A percentile compares a stretch with the other conserved stretches of the same genome.
These are phyloP conservation scores for Epichloe uncinata DNA, from an alignment of 2,329 filamentous ascomycete species.

Conservation along the genomic window DNA sequence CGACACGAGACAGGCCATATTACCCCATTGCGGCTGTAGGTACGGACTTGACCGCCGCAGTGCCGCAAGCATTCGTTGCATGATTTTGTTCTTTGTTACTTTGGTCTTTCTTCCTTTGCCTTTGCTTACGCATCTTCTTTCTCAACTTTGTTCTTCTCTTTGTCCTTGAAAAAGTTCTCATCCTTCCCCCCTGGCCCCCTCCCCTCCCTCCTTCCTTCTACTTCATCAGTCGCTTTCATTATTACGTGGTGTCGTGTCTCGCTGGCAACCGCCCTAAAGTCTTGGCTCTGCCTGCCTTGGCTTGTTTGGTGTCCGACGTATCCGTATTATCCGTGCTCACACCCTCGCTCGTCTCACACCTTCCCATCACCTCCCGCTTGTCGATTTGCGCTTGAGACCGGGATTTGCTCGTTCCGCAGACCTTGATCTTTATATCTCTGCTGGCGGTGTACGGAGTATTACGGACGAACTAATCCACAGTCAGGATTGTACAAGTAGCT, in stretches of 20 bases:
- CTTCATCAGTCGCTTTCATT: neutral
- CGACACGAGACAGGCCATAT: neutral
- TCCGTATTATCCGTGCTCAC: slow-evolving; percentile 4
- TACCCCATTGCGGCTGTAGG: neutral
- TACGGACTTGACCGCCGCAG: neutral
- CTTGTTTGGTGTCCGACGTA: slow-evolving; percentile 4
- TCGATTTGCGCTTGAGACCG: neutral
- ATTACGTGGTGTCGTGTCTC: neutral
- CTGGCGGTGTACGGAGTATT: neutral
- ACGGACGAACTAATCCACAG: neutral
- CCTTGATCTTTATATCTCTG: neutral
- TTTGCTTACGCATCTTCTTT: neutral
- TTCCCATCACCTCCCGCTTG: neutral
- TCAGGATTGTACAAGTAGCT: slow-evolving; percentile 3
- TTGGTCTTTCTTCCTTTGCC: neutral
- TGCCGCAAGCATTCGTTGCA: neutral
- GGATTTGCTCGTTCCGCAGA: neutral
- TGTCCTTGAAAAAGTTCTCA: neutral
- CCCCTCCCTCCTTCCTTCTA: neutral
- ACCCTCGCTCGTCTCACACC: neutral
- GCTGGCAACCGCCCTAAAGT: neutral
- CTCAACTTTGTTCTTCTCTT: neutral
- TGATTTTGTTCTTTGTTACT: neutral
- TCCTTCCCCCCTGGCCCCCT: neutral
- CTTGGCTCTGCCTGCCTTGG: neutral